These are phyloP conservation scores for Pseudozyma tsukubaensis DNA, from an alignment of 1,284 basidiomycete genomes.

Conservation along the genomic window DNA sequence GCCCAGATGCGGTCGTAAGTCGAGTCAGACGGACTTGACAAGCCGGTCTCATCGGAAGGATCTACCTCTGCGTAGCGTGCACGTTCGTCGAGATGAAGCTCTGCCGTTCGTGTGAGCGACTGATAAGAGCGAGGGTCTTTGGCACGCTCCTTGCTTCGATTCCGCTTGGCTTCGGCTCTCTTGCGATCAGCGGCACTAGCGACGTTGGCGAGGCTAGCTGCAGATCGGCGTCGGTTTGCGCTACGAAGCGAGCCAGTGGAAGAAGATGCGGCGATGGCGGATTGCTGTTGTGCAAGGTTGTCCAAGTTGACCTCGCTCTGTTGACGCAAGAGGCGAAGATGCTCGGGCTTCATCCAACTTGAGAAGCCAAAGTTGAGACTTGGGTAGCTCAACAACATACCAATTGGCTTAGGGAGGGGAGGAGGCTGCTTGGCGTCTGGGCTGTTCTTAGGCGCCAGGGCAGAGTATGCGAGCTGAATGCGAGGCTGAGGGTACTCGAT, in stretches of 20 bases:
- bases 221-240: slow-evolving; percentile 24
- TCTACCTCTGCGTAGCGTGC: slow-evolving; percentile 61
- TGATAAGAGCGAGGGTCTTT: slow-evolving; percentile 46
- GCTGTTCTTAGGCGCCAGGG: slow-evolving; percentile 13
- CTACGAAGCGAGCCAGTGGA: slow-evolving; percentile 26
- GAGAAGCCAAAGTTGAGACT: slow-evolving; percentile 90
- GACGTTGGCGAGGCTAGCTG: slow-evolving; percentile 26
- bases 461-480: slow-evolving; percentile 54
- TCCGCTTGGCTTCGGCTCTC: slow-evolving; percentile 31
- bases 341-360: slow-evolving; percentile 91
- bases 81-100: slow-evolving; percentile 60
- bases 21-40: slow-evolving; percentile 29
- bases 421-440: slow-evolving; percentile 27
- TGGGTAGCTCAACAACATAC: slow-evolving; percentile 80
- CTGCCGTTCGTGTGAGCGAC: slow-evolving; percentile 56
- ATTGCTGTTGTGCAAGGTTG: slow-evolving; percentile 38
- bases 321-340: slow-evolving; percentile 82
- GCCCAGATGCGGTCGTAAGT: slow-evolving; percentile 34
- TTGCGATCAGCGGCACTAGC: slow-evolving; percentile 25
- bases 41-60: slow-evolving; percentile 42
- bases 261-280: slow-evolving; percentile 7
- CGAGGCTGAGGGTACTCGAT: slow-evolving; percentile 62
- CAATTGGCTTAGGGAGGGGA: slow-evolving; percentile 75
- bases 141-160: slow-evolving; percentile 31
- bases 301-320: slow-evolving; percentile 64